Base-by-base conservation (phyloP, 225 moss, liverwort and hornwort species). In the Climacium dendroides region DNA sequence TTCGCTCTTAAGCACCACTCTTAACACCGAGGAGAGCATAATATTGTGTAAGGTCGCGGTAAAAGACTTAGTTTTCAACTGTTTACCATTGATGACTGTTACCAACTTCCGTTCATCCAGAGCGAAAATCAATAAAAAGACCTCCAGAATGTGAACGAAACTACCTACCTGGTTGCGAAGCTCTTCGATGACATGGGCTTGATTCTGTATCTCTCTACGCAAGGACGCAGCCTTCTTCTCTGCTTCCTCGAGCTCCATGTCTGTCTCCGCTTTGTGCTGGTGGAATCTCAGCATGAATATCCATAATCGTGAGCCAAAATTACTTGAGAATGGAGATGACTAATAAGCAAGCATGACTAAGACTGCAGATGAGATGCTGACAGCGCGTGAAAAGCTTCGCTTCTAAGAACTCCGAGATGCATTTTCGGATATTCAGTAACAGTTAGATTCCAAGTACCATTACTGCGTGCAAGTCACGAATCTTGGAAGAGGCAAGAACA, bases 251-350 rank as follows among this genome's bases (percentile, higher is more conserved):
- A 94, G 83, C 77, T 94, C 94, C 87, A 64, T 83, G 50, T 94
- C 94, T n/a, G 94, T 94, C 73, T 92, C 95, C 78, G 80, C 87
- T 77, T 94, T 93, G 71, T 78, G 88, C 93, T 98, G 89, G 83
- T 79, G 61, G 74, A 62, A 82, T 69, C 45, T 72, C 74, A 82
- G 23, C 63, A 86, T 72, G 82, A 60, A 70, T 65, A 39, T 61
- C 82, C 87, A 78, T 23, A 59, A 72, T 59, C 74, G 15, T 87
- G 60, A 89, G 65, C 19, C 48, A 37, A 54, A 63, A 28, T 50
- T 58, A 82, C 11, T 87, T 85, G 14, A 74, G 70, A 71, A 77
- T 35, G 70, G 39, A 52, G 37, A 45, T 72, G 73, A 73, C 23
- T 69, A 32, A 55, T 39, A 84, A 58, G 83, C 63, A 87, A 71